Percentiles rank a stretch among this genome's conserved stretches.
phyloP scores from a whole-genome alignment of 177 flowering plant genomes.

The Vitis hybrid region DNA sequence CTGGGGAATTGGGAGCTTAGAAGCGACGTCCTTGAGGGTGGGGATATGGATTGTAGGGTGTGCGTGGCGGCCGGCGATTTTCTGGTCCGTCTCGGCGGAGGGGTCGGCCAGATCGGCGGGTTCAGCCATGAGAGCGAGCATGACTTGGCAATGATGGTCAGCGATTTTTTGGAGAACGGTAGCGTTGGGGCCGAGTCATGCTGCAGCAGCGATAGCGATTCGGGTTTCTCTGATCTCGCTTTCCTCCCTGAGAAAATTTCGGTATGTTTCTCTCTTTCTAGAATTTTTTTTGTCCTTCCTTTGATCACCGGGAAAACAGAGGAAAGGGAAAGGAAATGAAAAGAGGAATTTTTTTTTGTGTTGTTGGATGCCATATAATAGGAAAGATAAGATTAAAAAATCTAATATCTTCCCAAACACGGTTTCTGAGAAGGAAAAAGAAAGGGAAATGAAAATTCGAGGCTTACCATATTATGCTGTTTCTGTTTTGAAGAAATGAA shows the following conservation, averaged over 20 bases:
- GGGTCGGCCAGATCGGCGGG: constrained; percentile 31
- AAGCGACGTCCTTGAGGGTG: not conserved
- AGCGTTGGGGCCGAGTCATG: constrained; percentile 70
- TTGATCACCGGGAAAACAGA: too few species aligned
- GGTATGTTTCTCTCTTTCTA: constrained; percentile 33
- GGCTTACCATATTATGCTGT: too few species aligned
- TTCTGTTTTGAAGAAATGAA: too few species aligned
- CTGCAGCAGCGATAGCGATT: constrained; percentile 89
- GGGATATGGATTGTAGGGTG: constrained; percentile 35
- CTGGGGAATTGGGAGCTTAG: too few species aligned
- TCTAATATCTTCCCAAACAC: too few species aligned
- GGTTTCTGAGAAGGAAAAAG: too few species aligned
- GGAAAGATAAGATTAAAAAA: too few species aligned
- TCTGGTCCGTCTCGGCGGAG: constrained; percentile 25
- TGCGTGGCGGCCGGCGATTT: constrained; percentile 35
- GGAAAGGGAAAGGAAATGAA: too few species aligned
- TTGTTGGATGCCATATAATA: too few species aligned
- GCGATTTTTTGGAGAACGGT: constrained; percentile 80
- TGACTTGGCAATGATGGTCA: constrained; percentile 78
- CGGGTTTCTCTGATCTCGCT: constrained; percentile 64
- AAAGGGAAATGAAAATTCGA: too few species aligned
- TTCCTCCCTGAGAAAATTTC: constrained; percentile 68
- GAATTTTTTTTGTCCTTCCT: not conserved
- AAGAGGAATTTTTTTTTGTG: too few species aligned
- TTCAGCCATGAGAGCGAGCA: constrained; percentile 83